Base-by-base conservation (phyloP, 139 green algal genomes). In the Chlorella ohadii region DNA sequence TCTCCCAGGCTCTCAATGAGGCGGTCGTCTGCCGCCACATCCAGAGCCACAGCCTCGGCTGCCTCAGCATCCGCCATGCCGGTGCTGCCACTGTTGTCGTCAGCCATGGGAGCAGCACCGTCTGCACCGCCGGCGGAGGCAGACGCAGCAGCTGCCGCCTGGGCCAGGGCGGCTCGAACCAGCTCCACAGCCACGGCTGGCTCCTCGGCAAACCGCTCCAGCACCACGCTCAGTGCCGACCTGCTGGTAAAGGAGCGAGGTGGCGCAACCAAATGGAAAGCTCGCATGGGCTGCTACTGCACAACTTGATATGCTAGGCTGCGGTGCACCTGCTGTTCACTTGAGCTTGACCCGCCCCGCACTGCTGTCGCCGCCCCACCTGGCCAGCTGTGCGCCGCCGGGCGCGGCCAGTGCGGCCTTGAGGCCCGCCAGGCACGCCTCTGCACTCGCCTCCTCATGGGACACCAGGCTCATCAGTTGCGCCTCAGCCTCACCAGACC, bases 391-490 rank as follows among this genome's bases (percentile, higher is more conserved):
- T 27, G 33, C 39, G 38, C 83, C 83, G 17, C 75, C 83, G 17
- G 75, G 78, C 4, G 78, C 33, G 5, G 34, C 31, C 39, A 87
- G 70, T 22, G 64, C 83, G 3, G 83, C 77, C 28, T 64, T 66
- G 34, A 87, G 82, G 28, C 31, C 63, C 16, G 78, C 75, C 3
- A 68, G 39, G 78, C 83, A 87, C 28, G 47, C 56, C 39, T 82
- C 83, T 7, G 83, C 56, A 12, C 41, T 81, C 5, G 39, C 83
- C 2, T 79, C 77, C 39, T 87, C 83, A 16, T 84, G 83, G 4
- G 74, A 79, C 1, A 87, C 83, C n/a, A 87, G 3, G 31, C 63
- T 72, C 44, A 79, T 67, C 20, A 87, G 78, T 64, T 87, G 57
- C 1, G 63, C 38, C 72, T 87, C 39, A 1, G 83, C 83, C 13